phyloP scores from a whole-genome alignment of 2,329 filamentous ascomycete species.

The Fusarium beomiforme region DNA sequence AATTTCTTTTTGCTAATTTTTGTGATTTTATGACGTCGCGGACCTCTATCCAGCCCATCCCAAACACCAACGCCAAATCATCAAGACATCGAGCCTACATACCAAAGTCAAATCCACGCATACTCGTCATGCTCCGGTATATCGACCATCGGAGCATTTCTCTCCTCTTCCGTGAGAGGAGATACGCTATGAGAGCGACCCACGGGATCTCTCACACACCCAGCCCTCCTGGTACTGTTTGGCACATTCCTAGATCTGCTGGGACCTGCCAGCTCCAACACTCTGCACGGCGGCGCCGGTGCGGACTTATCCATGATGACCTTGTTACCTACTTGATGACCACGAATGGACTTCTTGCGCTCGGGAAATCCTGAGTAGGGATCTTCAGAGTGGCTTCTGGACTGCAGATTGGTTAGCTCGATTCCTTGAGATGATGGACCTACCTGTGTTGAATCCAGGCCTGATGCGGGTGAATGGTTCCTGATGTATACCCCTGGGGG shows the following conservation, averaged over 20 bases:
- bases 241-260: neutral
- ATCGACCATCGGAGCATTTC: neutral
- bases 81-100: neutral
- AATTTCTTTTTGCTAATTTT: no score
- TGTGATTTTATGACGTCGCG: neutral
- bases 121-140: conserved; percentile 5
- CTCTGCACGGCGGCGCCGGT: neutral
- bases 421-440: neutral
- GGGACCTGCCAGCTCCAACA: neutral
- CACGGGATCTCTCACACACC: neutral
- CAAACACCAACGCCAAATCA: neutral
- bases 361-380: neutral
- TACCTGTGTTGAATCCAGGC: conserved; percentile 6
- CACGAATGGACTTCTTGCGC: neutral
- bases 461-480: neutral
- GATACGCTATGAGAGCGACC: conserved; percentile 2
- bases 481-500: neutral
- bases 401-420: conserved; percentile 6
- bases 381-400: neutral
- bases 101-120: neutral
- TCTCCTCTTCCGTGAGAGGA: conserved; percentile 11
- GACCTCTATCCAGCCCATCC: neutral
- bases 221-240: neutral
- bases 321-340: neutral
- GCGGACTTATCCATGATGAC: neutral